Percentiles rank a stretch among this genome's conserved stretches.
These are phyloP conservation scores for Rutstroemia sydowiana DNA, from an alignment of 2,329 filamentous ascomycete species.

Conservation along the genomic window DNA sequence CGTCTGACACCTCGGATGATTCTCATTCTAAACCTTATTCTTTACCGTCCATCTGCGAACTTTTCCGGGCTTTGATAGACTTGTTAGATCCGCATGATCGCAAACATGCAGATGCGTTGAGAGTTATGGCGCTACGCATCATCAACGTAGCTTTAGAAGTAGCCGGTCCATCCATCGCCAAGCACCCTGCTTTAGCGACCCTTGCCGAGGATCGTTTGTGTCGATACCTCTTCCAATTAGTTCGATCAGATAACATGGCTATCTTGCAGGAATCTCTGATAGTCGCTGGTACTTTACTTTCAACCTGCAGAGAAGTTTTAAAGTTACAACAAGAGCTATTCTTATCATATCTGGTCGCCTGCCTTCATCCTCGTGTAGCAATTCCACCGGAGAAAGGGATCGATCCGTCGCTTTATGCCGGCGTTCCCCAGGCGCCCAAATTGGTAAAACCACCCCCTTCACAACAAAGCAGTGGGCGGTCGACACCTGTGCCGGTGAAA, in stretches of 20 bases:
- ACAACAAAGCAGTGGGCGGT: slow-evolving; percentile 68
- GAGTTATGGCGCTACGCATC: slow-evolving; percentile 94
- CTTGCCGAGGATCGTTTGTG: slow-evolving; percentile 91
- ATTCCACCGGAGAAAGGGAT: slow-evolving; percentile 88
- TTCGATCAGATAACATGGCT: slow-evolving; percentile 91
- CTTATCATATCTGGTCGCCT: slow-evolving; percentile 87
- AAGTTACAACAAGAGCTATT: slow-evolving; percentile 97
- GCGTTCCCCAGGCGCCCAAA: slow-evolving; percentile 86
- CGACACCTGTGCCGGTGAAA: slow-evolving; percentile 84
- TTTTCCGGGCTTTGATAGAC: slow-evolving; percentile 90
- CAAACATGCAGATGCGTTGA: slow-evolving; percentile 88
- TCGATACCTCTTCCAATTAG: slow-evolving; percentile 89
- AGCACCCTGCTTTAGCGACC: slow-evolving; percentile 78
- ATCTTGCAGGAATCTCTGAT: slow-evolving; percentile 88
- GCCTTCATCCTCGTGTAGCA: slow-evolving; percentile 86
- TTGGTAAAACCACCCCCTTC: slow-evolving; percentile 72
- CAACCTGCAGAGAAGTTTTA: slow-evolving; percentile 81
- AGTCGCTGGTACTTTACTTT: slow-evolving; percentile 82
- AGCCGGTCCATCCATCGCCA: slow-evolving; percentile 87
- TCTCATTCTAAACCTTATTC: slow-evolving; percentile 77
- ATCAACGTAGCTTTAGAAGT: slow-evolving; percentile 97
- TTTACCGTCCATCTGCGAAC: slow-evolving; percentile 84
- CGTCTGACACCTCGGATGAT: slow-evolving; percentile 31
- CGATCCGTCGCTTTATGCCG: slow-evolving; percentile 83
- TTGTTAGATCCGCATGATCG: slow-evolving; percentile 88